Percentiles rank a stretch among this genome's conserved stretches.
These are phyloP conservation scores for Dalechampia spathulata DNA, from an alignment of 441 rosid genomes.

Conservation along the genomic window DNA sequence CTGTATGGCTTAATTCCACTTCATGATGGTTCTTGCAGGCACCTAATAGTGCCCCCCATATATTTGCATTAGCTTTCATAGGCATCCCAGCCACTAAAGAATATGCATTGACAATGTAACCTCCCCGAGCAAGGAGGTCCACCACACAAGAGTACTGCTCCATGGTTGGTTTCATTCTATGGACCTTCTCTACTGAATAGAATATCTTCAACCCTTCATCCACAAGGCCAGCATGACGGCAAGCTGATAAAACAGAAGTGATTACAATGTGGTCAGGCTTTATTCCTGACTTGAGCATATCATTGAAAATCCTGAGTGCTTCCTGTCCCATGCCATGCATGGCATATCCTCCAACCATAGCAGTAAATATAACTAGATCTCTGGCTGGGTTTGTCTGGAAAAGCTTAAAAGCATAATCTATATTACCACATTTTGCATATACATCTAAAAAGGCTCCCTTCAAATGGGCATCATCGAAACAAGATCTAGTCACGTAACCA, in stretches of 20 bases:
- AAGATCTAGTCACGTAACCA: slow-evolving; percentile 51
- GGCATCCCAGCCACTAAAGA: slow-evolving; percentile 49
- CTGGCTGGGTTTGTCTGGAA: slow-evolving; percentile 42
- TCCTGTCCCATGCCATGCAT: slow-evolving; percentile 80
- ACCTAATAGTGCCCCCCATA: slow-evolving; percentile 73
- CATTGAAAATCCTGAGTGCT: slow-evolving; percentile 54
- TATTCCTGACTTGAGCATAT: slow-evolving; percentile 44
- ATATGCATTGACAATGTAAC: slow-evolving; percentile 59
- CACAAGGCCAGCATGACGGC: slow-evolving; percentile 74
- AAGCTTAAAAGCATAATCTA: slow-evolving; percentile 47
- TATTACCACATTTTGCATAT: slow-evolving; percentile 77
- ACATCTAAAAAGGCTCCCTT: slow-evolving; percentile 60
- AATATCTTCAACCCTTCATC: slow-evolving; percentile 62
- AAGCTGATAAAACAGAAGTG: slow-evolving; percentile 68
- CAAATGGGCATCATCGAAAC: slow-evolving; percentile 48
- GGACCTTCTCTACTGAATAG: slow-evolving; percentile 38
- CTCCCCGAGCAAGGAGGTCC: slow-evolving; percentile 85
- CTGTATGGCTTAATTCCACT: slow-evolving; percentile 53
- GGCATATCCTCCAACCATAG: slow-evolving; percentile 74
- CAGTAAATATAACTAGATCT: slow-evolving; percentile 68
- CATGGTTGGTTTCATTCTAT: slow-evolving; percentile 58
- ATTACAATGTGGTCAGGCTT: slow-evolving; percentile 72
- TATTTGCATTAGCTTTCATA: slow-evolving; percentile 49
- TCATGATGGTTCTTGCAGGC: slow-evolving; percentile 61
- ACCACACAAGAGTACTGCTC: slow-evolving; percentile 72